Base-by-base conservation (phyloP, 2,329 filamentous ascomycete genomes). In the Teratosphaeria zuluensis region DNA sequence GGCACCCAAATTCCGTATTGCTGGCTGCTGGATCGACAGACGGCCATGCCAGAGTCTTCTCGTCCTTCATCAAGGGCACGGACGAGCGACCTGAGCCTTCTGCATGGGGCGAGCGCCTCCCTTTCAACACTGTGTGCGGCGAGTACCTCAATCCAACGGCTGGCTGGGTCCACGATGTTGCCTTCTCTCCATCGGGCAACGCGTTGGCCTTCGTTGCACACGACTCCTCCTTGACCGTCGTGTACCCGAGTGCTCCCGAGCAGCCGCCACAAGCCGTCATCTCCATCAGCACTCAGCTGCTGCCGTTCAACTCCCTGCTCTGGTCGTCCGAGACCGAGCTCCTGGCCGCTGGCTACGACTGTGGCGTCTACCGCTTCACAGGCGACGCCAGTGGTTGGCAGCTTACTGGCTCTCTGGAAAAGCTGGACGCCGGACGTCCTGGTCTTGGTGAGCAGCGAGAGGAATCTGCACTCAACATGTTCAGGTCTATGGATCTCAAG, bases 41-140 rank as follows among this genome's bases (percentile, higher is more conserved):
- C 75, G 94, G 92, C 42, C 94, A 99, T 71, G 92, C 94, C 2
- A 83, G 94, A 63, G 94, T 99, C 58, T 90, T 99, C 72, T 96
- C 90, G 8, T 88, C 87, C 70, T 99, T 96, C 77, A 89, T 99
- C 80, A 99, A 99, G 78, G 92, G 92, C 56, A 85, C 95, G 58
- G 94, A 99, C 74, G 81, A 84, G 65, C 84, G 90, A 52, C 94
- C 94, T 1, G 88, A 94, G 67, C 86, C 92, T 7, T 88, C 86
- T 63, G 89, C 87, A 9, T 99, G 94, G 94, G 94, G 94, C 60
- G 94, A 99, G 79, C 81, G 92, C 55, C 79, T 99, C 62, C 94
- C 94, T 6, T 99, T 99, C 81, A 96, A 96, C 78, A 99, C 94
- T 3, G 91, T 99, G 55, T 99, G 94, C 70, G 94, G 94, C 70